Percentiles rank a stretch among this genome's conserved stretches.
phyloP scores from a whole-genome alignment of 2,329 filamentous ascomycete species.

The Cladosporium halotolerans region DNA sequence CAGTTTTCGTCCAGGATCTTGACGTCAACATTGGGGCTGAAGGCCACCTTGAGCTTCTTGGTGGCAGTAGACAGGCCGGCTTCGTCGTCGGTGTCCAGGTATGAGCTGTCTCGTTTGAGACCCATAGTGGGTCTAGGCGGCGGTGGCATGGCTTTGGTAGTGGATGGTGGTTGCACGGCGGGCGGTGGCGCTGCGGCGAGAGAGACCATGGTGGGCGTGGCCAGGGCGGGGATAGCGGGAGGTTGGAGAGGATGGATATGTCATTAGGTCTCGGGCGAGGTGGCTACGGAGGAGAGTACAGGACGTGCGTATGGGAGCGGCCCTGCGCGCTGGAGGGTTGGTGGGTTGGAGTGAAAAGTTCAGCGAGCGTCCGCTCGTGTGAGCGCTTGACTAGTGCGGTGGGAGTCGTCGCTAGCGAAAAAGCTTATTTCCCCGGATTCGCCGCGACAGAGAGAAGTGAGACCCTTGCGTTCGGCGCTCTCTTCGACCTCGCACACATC shows the following conservation, averaged over 20 bases:
- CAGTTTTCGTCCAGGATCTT: slow-evolving; percentile 37
- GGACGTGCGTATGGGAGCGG: background rate
- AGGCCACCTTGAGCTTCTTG: slow-evolving; percentile 44
- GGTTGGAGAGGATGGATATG: background rate
- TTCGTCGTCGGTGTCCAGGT: slow-evolving; percentile 32
- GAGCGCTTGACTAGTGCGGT: background rate
- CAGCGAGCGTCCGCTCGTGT: slow-evolving; percentile 1
- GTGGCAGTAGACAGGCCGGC: slow-evolving; percentile 29
- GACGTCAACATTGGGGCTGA: slow-evolving; percentile 43
- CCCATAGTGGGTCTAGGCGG: slow-evolving; percentile 26
- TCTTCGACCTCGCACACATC: too few relatives aligned
- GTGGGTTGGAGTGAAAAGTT: background rate
- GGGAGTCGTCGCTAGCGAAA: background rate
- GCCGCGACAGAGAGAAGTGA: too few relatives aligned
- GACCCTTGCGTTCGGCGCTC: too few relatives aligned
- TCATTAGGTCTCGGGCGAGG: slow-evolving; percentile 3
- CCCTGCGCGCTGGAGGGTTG: background rate
- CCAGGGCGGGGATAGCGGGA: background rate
- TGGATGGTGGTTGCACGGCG: slow-evolving; percentile 30
- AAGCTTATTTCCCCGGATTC: background rate
- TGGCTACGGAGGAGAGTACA: slow-evolving; percentile 1
- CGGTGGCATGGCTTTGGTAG: slow-evolving; percentile 18
- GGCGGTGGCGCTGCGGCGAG: slow-evolving; percentile 20
- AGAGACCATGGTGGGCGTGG: slow-evolving; percentile 26
- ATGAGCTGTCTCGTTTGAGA: slow-evolving; percentile 32